Base-by-base conservation (phyloP, 441 rosid species). In the Mallotus japonicus region DNA sequence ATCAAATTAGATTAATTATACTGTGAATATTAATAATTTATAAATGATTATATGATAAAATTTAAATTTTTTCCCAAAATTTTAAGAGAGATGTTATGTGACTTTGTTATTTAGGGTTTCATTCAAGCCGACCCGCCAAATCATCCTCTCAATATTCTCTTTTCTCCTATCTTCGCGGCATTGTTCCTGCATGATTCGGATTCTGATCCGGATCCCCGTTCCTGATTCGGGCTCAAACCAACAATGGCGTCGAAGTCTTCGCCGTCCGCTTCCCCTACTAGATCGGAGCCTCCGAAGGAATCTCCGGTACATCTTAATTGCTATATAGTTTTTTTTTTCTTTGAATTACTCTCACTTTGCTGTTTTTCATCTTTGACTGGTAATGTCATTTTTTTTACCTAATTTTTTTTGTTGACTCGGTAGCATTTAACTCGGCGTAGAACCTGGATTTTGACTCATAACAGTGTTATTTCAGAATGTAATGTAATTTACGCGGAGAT, bases 121-220 rank as follows among this genome's bases (percentile, higher is more conserved):
- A 80, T 90, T 81, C 85, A 80, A 72, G 81, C 83, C 84, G 83
- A 77, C 92, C 89, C 89, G 92, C 89, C 93, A 85, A 83, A 79
- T 75, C 49, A n/a, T 56, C 42, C 62, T 54, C 73, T 1, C 8
- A 2, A 34, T 19, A 42, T 22, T 37, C 20, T 37, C 19, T 11
- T 4, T 54, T 32, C 1, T 15, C 19, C 22, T 9, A 16, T 69
- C 54, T 70, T 72, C 42, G 59, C 85, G 57, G 85, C 90, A 80
- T 84, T 80, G 59, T 16, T 55, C 6, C 54, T 78, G 81, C 78
- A 78, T 84, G 90, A 79, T 70, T 80, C 82, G 81, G 85, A 76
- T 87, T 83, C 82, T 60, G 80, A 78, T 74, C 79, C 73, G 74
- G 75, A 75, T 79, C 78, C 68, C 74, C 77, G 60, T 73, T 69